Conservation (phyloP, 768 basidiomycete species). For the Cystobasidiopsis lactophilus region DNA sequence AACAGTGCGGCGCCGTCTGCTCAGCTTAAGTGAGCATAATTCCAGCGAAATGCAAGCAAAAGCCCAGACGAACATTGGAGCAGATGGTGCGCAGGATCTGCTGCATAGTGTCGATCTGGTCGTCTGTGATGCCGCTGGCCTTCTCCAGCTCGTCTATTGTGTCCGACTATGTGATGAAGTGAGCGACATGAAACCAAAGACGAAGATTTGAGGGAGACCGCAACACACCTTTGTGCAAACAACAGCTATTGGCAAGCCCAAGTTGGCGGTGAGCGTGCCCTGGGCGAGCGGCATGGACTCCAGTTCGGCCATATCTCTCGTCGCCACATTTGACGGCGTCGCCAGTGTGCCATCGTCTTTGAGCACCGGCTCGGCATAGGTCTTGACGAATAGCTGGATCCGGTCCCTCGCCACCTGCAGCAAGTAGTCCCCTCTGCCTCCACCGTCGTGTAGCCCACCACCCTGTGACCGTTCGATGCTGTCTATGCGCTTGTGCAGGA, state of each 20-base stretch:
- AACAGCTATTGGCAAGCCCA: slow-evolving; percentile 67
- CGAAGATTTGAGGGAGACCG: too few relatives aligned
- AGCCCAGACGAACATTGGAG: slow-evolving; percentile 49
- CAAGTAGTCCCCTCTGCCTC: slow-evolving; percentile 46
- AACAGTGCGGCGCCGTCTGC: slow-evolving; percentile 78
- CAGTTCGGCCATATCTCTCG: background rate
- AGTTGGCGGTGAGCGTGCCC: slow-evolving; percentile 69
- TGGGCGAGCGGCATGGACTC: slow-evolving; percentile 48
- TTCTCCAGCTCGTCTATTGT: slow-evolving; percentile 17
- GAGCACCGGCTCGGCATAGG: slow-evolving; percentile 13
- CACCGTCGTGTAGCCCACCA: slow-evolving; percentile 40
- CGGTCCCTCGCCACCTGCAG: background rate
- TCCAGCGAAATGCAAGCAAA: background rate
- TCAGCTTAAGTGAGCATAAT: background rate
- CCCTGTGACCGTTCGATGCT: background rate
- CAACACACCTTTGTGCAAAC: slow-evolving; percentile 52
- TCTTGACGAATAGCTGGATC: slow-evolving; percentile 11
- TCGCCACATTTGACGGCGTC: background rate
- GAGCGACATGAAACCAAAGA: background rate
- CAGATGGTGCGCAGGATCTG: slow-evolving; percentile 84
- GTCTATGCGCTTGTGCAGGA: slow-evolving; percentile 56
- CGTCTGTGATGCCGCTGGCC: slow-evolving; percentile 37
- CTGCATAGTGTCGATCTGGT: slow-evolving; percentile 82
- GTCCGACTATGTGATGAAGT: slow-evolving; percentile 11
- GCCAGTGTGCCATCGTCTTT: background rate